phyloP scores from a whole-genome alignment of 805 yeast species.

The Spathaspora gorwiae region DNA sequence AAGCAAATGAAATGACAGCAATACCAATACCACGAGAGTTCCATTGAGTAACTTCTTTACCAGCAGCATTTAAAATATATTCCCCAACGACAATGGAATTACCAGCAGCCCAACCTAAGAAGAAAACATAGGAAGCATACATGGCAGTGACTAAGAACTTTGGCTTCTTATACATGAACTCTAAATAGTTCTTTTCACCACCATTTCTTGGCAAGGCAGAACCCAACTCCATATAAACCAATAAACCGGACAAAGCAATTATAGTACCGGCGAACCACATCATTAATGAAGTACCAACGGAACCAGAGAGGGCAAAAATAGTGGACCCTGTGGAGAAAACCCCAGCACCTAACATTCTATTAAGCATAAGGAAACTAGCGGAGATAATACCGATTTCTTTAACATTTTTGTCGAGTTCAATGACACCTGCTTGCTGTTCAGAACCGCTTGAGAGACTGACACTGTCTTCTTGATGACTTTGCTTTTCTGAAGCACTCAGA shows the following conservation, averaged over 20 bases:
- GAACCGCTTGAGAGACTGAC: conserved; percentile 7
- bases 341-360: conserved; percentile 73
- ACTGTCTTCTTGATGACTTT: conserved; percentile 1
- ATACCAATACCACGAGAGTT: conserved; percentile 73
- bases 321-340: conserved; percentile 66
- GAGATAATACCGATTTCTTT: conserved; percentile 44
- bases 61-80: conserved; percentile 72
- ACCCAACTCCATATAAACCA: conserved; percentile 79
- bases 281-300: conserved; percentile 66
- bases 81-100: conserved; percentile 78
- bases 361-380: conserved; percentile 50
- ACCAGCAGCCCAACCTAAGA: conserved; percentile 84
- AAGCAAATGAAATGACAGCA: conserved; percentile 68
- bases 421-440: conserved; percentile 24
- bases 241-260: conserved; percentile 53
- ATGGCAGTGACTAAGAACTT: conserved; percentile 58
- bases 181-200: conserved; percentile 81
- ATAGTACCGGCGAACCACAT: conserved; percentile 74
- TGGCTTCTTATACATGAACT: conserved; percentile 65
- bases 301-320: conserved; percentile 55
- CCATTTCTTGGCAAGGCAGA: conserved; percentile 75
- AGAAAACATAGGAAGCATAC: conserved; percentile 65
- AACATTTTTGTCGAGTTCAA: conserved; percentile 38
- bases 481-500: conserved; percentile 2
- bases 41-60: conserved; percentile 65